Evolutionary conservation across 306 rosid genomes (phyloP).

Genomic region (Hippophae rhamnoides): DNA sequence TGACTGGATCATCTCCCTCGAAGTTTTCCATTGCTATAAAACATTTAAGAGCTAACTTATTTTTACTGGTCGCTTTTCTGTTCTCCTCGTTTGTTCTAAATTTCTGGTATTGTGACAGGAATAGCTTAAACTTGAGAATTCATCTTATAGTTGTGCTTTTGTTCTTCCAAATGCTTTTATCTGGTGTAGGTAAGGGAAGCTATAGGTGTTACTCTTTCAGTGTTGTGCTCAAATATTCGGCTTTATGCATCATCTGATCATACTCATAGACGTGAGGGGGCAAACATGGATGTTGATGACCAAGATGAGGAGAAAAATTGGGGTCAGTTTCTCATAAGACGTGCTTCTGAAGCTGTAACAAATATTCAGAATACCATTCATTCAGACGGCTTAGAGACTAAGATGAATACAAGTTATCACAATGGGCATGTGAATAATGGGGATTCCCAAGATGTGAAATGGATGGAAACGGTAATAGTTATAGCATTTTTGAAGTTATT

Average conservation of each 20-base stretch:
- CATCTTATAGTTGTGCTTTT: neutral
- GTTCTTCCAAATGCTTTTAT: constrained; percentile 21
- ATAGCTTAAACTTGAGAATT: neutral
- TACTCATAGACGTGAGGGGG: constrained; percentile 29
- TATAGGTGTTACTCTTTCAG: constrained; percentile 79
- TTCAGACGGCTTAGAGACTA: constrained; percentile 45
- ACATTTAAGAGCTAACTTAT: too few relatives aligned
- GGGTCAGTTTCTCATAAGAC: constrained; percentile 48
- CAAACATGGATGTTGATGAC: constrained; percentile 25
- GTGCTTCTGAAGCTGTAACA: constrained; percentile 54
- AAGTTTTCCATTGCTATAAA: too few relatives aligned
- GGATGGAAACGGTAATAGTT: constrained; percentile 93
- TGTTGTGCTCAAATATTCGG: constrained; percentile 81
- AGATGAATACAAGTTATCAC: constrained; percentile 38
- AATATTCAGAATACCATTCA: constrained; percentile 71
- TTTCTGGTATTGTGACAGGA: too few relatives aligned
- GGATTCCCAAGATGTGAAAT: constrained; percentile 72
- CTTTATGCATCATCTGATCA: constrained; percentile 51
- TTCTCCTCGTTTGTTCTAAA: too few relatives aligned
- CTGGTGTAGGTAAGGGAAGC: constrained; percentile 80
- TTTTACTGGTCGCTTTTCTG: too few relatives aligned
- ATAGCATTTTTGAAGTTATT: constrained; percentile 1
- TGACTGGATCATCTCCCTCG: too few relatives aligned
- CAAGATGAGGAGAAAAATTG: constrained; percentile 58
- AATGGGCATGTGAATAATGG: constrained; percentile 58